phyloP scores from a whole-genome alignment of 495 filamentous ascomycete species.

The Amniculicola lignicola region DNA sequence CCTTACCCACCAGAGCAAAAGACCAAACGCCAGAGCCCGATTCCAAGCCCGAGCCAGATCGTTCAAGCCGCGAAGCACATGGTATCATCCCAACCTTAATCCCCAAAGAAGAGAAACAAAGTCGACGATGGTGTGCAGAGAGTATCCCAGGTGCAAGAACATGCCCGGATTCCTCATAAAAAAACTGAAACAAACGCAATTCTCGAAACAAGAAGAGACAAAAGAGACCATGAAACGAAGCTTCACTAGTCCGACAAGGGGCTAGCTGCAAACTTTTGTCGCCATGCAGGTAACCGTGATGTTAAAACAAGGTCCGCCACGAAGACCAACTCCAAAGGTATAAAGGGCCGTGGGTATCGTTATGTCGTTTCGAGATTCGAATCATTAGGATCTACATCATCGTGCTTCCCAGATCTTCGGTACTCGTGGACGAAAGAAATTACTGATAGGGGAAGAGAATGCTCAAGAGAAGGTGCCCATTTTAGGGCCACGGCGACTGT shows the following conservation, averaged over 20 bases:
- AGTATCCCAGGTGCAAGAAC: background rate
- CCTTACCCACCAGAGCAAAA: background rate
- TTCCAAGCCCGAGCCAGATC: background rate
- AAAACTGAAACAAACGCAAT: constrained; percentile 3
- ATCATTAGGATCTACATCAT: background rate
- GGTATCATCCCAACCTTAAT: constrained; percentile 27
- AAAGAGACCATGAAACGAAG: too few species aligned
- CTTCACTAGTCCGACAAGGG: too few species aligned
- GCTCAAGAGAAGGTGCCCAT: constrained; percentile 27
- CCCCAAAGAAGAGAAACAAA: background rate
- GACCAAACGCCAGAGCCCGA: background rate
- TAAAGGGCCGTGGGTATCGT: constrained; percentile 27
- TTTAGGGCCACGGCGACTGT: constrained; percentile 10
- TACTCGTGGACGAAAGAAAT: background rate
- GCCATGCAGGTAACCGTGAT: too few species aligned
- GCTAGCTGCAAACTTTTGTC: too few species aligned
- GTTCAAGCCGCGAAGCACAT: constrained; percentile 16
- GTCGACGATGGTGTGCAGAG: background rate
- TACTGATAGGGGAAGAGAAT: background rate
- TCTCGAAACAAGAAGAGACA: background rate
- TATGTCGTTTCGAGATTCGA: constrained; percentile 14
- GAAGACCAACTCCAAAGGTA: background rate
- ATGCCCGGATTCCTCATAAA: background rate
- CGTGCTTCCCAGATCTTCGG: background rate
- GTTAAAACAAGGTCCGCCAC: constrained; percentile 12